phyloP scores from a whole-genome alignment of 371 early-diverging fungal genomes.

The Nematocida homosporus region DNA sequence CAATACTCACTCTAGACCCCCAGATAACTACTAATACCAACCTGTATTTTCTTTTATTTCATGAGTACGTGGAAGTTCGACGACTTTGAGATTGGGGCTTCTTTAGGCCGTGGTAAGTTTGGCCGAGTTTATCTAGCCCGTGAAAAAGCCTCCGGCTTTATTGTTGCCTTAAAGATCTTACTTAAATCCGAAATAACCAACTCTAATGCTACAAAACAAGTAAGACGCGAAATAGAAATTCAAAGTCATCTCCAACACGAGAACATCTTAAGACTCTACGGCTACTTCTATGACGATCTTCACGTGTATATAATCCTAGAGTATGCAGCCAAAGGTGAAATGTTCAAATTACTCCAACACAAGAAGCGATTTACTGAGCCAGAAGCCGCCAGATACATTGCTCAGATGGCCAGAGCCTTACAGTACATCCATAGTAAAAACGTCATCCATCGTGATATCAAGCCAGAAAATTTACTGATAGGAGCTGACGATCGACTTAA shows the following conservation, averaged over 20 bases:
- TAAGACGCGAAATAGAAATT: conserved; percentile 90
- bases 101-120: conserved; percentile 89
- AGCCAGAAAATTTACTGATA: conserved; percentile 88
- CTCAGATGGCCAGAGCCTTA: conserved; percentile 79
- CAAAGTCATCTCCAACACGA: conserved; percentile 83
- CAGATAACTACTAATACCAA: not conserved
- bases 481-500: conserved; percentile 78
- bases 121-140: conserved; percentile 89
- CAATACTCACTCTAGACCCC: too few species aligned
- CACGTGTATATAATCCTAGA: conserved; percentile 87
- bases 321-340: conserved; percentile 84
- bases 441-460: conserved; percentile 90
- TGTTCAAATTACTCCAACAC: conserved; percentile 75
- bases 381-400: conserved; percentile 76
- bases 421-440: conserved; percentile 81
- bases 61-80: conserved; percentile 69
- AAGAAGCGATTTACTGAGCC: conserved; percentile 74
- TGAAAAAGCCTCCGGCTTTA: conserved; percentile 76
- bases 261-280: conserved; percentile 83
- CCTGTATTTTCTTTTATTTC: conserved; percentile 50
- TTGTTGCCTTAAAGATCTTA: conserved; percentile 85
- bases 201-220: conserved; percentile 75
- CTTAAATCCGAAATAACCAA: conserved; percentile 75
- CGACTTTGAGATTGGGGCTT: conserved; percentile 88
- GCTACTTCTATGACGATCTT: conserved; percentile 87